Base-by-base conservation (phyloP, 1,139 yeast genomes). In the Lodderomyces parapsilosis region DNA sequence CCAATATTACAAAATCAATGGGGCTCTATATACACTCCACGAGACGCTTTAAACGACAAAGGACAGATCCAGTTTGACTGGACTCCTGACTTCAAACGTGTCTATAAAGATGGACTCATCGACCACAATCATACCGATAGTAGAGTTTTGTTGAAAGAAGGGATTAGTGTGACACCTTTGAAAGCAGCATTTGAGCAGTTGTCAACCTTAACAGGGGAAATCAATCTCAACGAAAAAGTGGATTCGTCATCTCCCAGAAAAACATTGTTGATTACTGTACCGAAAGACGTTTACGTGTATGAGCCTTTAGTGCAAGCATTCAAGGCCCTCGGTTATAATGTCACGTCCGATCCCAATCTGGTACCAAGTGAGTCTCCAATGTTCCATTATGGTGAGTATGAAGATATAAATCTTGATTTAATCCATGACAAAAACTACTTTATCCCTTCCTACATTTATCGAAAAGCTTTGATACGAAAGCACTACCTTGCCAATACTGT, bases 361-460 rank as follows among this genome's bases (percentile, higher is more conserved):
- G 54, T 65, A 52, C 10, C 43, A 68, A 64, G 48, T 23, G 48
- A 39, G 27, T 53, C 46, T 23, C 58, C 46, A 48, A 54, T 81
- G 1, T 81, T 90, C 54, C 96, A 90, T 50, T 90, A 80, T 58
- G 93, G 89, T 11, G 98, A 93, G 43, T 93, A 93, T 59, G 99
- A 93, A 60, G 91, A 87, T 43, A 65, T 91, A 20, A 87, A 91
- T 56, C 77, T 90, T 54, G 97, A 90, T 56, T 58, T 79, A 34
- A 65, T 77, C 49, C 19, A 37, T 8, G 62, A 67, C 31, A 14
- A 49, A 4, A 66, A 72, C 24, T 91, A 89, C 62, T 70, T 81
- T 47, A 75, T 86, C 2, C 89, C 94, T 49, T 82, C 96, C 1
- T 91, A 88, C 60, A 80, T 90, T 36, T 91, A 86, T 56, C 60